Conservation (phyloP, 2,329 filamentous ascomycete species). For the Claviceps quebecensis region DNA sequence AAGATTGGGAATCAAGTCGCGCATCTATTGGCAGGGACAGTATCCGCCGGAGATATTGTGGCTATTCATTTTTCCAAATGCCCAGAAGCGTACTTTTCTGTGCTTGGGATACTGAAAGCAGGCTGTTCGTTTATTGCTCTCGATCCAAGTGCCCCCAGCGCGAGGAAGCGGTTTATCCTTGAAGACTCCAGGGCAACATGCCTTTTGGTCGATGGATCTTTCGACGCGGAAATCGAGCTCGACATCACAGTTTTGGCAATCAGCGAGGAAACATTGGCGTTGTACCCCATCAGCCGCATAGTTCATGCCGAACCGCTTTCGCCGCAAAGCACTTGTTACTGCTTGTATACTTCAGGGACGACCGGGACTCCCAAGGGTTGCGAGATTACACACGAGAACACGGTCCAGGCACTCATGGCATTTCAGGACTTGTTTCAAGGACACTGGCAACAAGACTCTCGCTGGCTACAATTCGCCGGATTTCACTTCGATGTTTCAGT, state of each 20-base stretch:
- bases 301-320: conserved; percentile 9
- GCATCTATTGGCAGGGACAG: conserved; percentile 40
- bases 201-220: conserved; percentile 40
- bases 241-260: conserved; percentile 8
- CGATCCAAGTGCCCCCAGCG: conserved; percentile 57
- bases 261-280: conserved; percentile 17
- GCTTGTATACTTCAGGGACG: conserved; percentile 76
- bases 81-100: conserved; percentile 69
- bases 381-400: conserved; percentile 76
- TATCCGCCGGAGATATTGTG: conserved; percentile 46
- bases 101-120: conserved; percentile 69
- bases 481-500: conserved; percentile 93
- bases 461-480: conserved; percentile 86
- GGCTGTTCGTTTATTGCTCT: conserved; percentile 72
- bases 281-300: conserved; percentile 7
- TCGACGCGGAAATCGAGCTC: neutral
- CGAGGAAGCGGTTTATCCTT: conserved; percentile 66
- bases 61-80: conserved; percentile 76
- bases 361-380: conserved; percentile 81
- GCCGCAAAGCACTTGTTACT: conserved; percentile 56
- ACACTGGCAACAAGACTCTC: conserved; percentile 59
- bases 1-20: conserved; percentile 59
- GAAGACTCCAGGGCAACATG: conserved; percentile 54
- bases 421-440: conserved; percentile 66
- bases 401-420: conserved; percentile 76